Evolutionary conservation across 1,284 basidiomycete species (phyloP).

Genomic region (Afroboletus lepidellus): DNA sequence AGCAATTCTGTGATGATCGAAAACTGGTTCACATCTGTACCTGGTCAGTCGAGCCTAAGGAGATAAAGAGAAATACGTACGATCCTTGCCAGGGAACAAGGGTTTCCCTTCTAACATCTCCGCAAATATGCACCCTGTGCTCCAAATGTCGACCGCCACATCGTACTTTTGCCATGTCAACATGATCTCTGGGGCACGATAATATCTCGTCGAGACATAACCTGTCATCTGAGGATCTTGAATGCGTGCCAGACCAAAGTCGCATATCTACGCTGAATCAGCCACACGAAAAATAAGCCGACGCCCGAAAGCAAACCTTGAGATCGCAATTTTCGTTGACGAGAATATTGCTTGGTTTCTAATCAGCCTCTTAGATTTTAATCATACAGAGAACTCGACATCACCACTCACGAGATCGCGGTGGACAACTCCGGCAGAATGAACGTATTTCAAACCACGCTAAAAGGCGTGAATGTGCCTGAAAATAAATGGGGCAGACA

Average conservation of each 20-base stretch:
- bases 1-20: slow-evolving; percentile 99
- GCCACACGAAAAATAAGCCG: slow-evolving; percentile 1
- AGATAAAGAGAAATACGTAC: slow-evolving; percentile 46
- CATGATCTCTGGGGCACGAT: slow-evolving; percentile 99
- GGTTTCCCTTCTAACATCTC: slow-evolving; percentile 99
- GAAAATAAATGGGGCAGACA: not conserved
- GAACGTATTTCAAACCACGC: slow-evolving; percentile 99
- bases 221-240: slow-evolving; percentile 99
- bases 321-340: slow-evolving; percentile 99
- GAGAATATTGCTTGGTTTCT: slow-evolving; percentile 99
- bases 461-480: slow-evolving; percentile 31
- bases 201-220: slow-evolving; percentile 98
- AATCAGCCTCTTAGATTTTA: slow-evolving; percentile 3
- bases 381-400: not conserved
- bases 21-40: slow-evolving; percentile 97
- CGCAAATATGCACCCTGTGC: slow-evolving; percentile 98
- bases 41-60: slow-evolving; percentile 3
- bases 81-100: slow-evolving; percentile 98
- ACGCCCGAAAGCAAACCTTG: slow-evolving; percentile 49
- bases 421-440: slow-evolving; percentile 98
- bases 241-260: slow-evolving; percentile 95
- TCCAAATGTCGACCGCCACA: slow-evolving; percentile 99
- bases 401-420: slow-evolving; percentile 75
- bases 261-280: slow-evolving; percentile 75
- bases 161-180: slow-evolving; percentile 99